Conservation (phyloP, 805 yeast species). For the Yamadazyma olivae region DNA sequence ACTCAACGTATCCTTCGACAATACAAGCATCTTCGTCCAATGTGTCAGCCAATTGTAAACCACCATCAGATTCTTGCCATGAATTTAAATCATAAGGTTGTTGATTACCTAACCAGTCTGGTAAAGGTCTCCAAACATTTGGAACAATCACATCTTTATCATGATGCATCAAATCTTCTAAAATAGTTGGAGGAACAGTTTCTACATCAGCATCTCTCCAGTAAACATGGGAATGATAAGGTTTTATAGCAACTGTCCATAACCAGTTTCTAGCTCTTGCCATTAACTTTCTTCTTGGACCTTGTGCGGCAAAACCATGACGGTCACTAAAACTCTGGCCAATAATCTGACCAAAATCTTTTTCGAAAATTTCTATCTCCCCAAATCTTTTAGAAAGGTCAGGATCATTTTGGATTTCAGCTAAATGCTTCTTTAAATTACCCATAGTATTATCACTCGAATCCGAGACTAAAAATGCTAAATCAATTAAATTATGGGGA, state of each 20-base stretch:
- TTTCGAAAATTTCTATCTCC: conserved; percentile 80
- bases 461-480: conserved; percentile 84
- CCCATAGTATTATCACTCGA: conserved; percentile 86
- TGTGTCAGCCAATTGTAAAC: conserved; percentile 67
- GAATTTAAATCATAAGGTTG: conserved; percentile 84
- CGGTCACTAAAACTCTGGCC: conserved; percentile 93
- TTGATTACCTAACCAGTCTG: conserved; percentile 81
- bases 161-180: conserved; percentile 92
- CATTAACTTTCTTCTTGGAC: conserved; percentile 92
- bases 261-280: conserved; percentile 96
- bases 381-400: conserved; percentile 70
- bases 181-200: conserved; percentile 74
- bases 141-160: conserved; percentile 92
- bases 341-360: conserved; percentile 85
- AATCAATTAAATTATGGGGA: conserved; percentile 82
- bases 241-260: conserved; percentile 78
- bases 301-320: conserved; percentile 95
- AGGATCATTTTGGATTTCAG: conserved; percentile 61
- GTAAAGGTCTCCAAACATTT: conserved; percentile 87
- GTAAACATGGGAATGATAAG: conserved; percentile 93
- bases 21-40: conserved; percentile 93
- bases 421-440: conserved; percentile 53
- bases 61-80: conserved; percentile 86
- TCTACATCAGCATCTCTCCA: conserved; percentile 99
- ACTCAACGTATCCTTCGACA: conserved; percentile 96